A percentile compares a stretch with the other conserved stretches of the same genome.
These are phyloP conservation scores for Penicillium paradoxum DNA, from an alignment of 495 filamentous ascomycete species.

Conservation along the genomic window DNA sequence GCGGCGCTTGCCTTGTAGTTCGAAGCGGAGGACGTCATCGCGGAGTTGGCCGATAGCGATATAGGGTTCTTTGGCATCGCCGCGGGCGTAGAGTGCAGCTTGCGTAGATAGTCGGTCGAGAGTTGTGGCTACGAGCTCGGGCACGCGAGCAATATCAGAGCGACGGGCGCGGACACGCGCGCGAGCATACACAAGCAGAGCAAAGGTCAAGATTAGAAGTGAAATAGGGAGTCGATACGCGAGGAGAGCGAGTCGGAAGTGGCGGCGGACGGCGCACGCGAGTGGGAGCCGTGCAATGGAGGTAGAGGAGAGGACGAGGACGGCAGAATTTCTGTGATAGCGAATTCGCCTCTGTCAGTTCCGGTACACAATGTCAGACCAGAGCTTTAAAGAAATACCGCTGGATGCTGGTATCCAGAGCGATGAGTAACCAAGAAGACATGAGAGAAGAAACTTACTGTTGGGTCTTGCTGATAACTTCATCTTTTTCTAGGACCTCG, in stretches of 20 bases:
- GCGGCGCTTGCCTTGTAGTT: slow-evolving; percentile 68
- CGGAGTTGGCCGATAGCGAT: slow-evolving; percentile 83
- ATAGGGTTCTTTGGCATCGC: slow-evolving; percentile 62
- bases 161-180: slow-evolving; percentile 51
- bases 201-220: slow-evolving; percentile 53
- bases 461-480: slow-evolving; percentile 64
- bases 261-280: slow-evolving; percentile 81
- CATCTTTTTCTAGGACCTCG: slow-evolving; percentile 75
- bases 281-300: slow-evolving; percentile 87
- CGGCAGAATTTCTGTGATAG: slow-evolving; percentile 59
- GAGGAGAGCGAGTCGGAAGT: slow-evolving; percentile 85
- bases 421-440: slow-evolving; percentile 10
- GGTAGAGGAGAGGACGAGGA: slow-evolving; percentile 57
- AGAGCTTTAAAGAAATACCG: slow-evolving; percentile 28
- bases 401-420: slow-evolving; percentile 19
- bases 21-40: slow-evolving; percentile 82
- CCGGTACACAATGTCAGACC: slow-evolving; percentile 43
- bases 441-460: slow-evolving; percentile 60
- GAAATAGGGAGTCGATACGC: slow-evolving; percentile 92
- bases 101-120: slow-evolving; percentile 78
- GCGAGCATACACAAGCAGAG: slow-evolving; percentile 52
- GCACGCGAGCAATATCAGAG: slow-evolving; percentile 64
- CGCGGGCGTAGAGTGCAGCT: slow-evolving; percentile 68
- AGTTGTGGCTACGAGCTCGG: slow-evolving; percentile 72
- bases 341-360: slow-evolving; percentile 76